Conservation (phyloP, 345 rosid genomes). For the Populus pruinosa region DNA sequence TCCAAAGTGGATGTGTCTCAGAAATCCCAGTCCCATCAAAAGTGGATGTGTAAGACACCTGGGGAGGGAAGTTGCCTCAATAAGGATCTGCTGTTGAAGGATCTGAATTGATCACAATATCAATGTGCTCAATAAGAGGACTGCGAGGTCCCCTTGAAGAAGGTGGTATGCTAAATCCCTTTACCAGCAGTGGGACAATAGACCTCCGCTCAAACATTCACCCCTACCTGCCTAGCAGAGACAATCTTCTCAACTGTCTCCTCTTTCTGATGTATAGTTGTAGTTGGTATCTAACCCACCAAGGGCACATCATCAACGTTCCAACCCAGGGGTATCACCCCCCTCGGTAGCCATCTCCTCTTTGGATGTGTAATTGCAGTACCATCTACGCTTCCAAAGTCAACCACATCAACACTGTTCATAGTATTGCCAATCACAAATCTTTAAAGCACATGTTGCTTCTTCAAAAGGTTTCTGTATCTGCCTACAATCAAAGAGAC, state of each 20-base stretch:
- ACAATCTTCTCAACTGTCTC: not conserved
- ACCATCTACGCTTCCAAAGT: not conserved
- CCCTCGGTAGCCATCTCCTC: not conserved
- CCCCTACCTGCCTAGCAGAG: not conserved
- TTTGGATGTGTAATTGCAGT: not conserved
- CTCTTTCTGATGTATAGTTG: not conserved
- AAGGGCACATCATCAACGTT: not conserved
- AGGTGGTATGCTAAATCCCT: not conserved
- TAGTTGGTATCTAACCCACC: not conserved
- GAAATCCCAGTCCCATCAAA: too few relatives aligned
- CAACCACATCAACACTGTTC: not conserved
- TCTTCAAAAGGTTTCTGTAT: not conserved
- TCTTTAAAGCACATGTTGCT: not conserved
- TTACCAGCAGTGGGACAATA: not conserved
- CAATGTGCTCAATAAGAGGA: not conserved
- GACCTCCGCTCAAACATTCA: not conserved
- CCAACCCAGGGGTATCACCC: not conserved
- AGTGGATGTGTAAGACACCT: too few relatives aligned
- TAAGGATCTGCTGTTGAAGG: not conserved
- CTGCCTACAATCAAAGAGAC: not conserved
- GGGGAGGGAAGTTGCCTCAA: not conserved
- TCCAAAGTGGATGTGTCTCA: not conserved
- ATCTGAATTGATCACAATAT: not conserved
- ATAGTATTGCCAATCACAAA: not conserved
- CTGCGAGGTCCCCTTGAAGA: too few relatives aligned